Percentiles rank a stretch among this genome's conserved stretches.
These are phyloP conservation scores for Macrocybe gigantea DNA, from an alignment of 768 basidiomycete species.

Conservation along the genomic window DNA sequence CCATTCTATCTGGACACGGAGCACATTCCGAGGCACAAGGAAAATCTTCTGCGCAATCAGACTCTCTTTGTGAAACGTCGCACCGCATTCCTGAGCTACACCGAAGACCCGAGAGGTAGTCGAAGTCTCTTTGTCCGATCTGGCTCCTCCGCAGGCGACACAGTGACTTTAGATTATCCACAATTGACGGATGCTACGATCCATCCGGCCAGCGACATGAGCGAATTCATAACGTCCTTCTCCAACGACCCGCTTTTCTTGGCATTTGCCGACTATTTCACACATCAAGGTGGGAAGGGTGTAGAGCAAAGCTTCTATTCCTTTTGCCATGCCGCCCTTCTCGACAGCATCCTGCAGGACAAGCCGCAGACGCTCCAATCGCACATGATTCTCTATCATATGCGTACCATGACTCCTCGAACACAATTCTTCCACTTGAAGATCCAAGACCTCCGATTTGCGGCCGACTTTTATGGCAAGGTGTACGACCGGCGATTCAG, in stretches of 20 bases:
- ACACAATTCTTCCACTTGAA: conserved; percentile 61
- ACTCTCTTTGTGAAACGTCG: conserved; percentile 90
- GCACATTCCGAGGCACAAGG: conserved; percentile 59
- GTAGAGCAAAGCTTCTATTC: conserved; percentile 58
- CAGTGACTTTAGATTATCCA: conserved; percentile 83
- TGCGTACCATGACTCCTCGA: conserved; percentile 53
- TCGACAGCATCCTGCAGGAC: conserved; percentile 90
- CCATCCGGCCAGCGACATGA: conserved; percentile 68
- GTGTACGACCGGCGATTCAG: conserved; percentile 73
- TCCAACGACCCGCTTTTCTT: conserved; percentile 78
- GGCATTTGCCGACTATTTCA: conserved; percentile 76
- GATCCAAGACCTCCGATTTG: conserved; percentile 70
- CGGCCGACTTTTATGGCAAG: conserved; percentile 70
- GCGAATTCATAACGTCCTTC: conserved; percentile 83
- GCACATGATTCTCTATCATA: conserved; percentile 66
- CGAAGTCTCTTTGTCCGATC: conserved; percentile 87
- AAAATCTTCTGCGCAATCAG: conserved; percentile 65
- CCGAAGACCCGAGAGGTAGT: conserved; percentile 90
- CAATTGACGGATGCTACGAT: conserved; percentile 60
- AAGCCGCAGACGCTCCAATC: conserved; percentile 76
- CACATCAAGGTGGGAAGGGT: conserved; percentile 53
- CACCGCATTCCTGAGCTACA: conserved; percentile 89
- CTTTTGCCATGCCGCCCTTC: conserved; percentile 69
- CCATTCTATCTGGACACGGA: conserved; percentile 81
- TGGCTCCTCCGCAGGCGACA: conserved; percentile 78